Evolutionary conservation across 148 eudicot genomes (phyloP), one percentile per base, ranked within the genome.

Genomic region (Rhododendron henanense): DNA sequence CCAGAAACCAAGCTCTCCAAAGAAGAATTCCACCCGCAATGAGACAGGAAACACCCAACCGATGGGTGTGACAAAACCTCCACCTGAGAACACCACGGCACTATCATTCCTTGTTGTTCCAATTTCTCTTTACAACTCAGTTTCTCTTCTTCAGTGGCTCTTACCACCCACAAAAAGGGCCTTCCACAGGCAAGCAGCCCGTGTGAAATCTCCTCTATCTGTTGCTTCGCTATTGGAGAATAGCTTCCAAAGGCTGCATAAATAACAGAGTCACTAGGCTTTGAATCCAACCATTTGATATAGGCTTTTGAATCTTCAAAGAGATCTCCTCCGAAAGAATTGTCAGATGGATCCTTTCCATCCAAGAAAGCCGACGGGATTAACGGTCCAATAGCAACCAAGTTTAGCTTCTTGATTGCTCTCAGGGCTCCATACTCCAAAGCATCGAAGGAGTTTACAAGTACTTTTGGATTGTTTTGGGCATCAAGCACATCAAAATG

Each of bases 201-300:
- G 8, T 85, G 84, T 6, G 85, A 45, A 39, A 93, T 87, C 41
- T 91, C 93, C 9, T 81, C 87, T 45, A 85, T 83, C 80, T 90
- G 90, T 16, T 82, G 87, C 75, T 82, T 73, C 23, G 48, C 57
- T 13, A 91, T 21, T 33, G 50, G 63, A 16, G 76, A 69, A 37
- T 88, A 48, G 59, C 89, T 93, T 10, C 94, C 94, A 84, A 91
- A 91, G 28, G 94, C 88, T 41, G 87, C 89, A 28, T 93, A 93
- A 1, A 93, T 61, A 3, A 93, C 44, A 41, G 44, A 41, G 5
- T 41, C 44, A 41, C 44, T 41, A 41, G 44, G 6, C 44, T 41
- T 41, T 10, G 88, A 78, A 37, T 47, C 87, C 87, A 93, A 81
- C 93, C 93, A 93, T 5, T 78, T 39, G 3, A 90, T 8, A 37